phyloP scores from a whole-genome alignment of 139 green algal species.

The Zygnema cylindricum region DNA sequence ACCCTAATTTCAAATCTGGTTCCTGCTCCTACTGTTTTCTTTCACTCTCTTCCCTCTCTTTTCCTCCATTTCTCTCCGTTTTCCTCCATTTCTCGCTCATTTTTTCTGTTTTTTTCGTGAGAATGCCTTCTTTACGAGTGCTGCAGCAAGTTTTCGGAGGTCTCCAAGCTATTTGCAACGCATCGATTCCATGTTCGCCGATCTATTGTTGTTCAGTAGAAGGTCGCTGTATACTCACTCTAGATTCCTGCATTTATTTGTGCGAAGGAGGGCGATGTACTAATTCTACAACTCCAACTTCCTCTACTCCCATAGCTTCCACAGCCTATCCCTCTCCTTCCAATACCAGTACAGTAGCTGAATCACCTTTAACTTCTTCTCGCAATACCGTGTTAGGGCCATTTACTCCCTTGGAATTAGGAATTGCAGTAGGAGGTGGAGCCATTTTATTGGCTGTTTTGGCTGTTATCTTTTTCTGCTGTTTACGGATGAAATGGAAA shows the following conservation, averaged over 20 bases:
- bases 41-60: background rate
- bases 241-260: background rate
- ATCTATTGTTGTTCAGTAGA: background rate
- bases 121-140: background rate
- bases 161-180: background rate
- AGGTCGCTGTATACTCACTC: background rate
- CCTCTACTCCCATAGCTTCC: background rate
- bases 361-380: background rate
- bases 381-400: background rate
- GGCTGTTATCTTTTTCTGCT: background rate
- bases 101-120: background rate
- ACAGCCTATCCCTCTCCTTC: background rate
- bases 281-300: background rate
- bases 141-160: background rate
- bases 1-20: too few relatives aligned
- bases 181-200: background rate
- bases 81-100: background rate
- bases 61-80: background rate
- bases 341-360: too few relatives aligned
- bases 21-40: background rate
- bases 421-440: background rate
- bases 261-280: background rate
- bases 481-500: background rate
- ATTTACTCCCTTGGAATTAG: background rate
- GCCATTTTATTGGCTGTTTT: background rate